phyloP scores from a whole-genome alignment of 352 stramenopile genomes.

The Globisporangium okanoganense region DNA sequence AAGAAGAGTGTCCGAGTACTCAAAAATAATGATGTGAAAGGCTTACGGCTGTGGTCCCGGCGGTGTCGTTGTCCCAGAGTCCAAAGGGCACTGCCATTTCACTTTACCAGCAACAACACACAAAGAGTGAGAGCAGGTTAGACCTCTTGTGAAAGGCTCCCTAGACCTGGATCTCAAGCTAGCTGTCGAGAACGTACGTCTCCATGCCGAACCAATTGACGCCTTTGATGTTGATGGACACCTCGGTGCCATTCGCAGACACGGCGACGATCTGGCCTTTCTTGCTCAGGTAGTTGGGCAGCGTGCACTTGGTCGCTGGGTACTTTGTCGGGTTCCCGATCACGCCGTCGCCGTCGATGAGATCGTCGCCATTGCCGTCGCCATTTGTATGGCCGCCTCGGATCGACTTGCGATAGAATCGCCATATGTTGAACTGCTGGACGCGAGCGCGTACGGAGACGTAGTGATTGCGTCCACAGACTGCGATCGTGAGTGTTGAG shows the following conservation, averaged over 20 bases:
- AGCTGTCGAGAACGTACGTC: conserved; percentile 19
- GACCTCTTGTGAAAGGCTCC: neutral
- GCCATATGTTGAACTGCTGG: conserved; percentile 24
- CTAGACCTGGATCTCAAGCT: neutral
- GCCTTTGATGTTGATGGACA: conserved; percentile 35
- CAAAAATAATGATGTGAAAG: too few relatives aligned
- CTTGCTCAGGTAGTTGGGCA: conserved; percentile 67
- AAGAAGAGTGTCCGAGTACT: too few relatives aligned
- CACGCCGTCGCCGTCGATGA: conserved; percentile 48
- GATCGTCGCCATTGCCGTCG: conserved; percentile 10
- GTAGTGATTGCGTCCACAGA: conserved; percentile 6
- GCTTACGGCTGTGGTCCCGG: conserved; percentile 20
- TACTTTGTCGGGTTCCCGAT: conserved; percentile 58
- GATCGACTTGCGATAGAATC: conserved; percentile 29
- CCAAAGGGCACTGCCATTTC: neutral
- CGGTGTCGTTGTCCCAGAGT: conserved; percentile 4
- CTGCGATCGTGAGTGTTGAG: neutral
- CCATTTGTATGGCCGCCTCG: conserved; percentile 29
- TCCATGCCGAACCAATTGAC: conserved; percentile 46
- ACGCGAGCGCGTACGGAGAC: conserved; percentile 1
- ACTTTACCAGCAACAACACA: neutral
- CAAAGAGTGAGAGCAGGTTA: neutral
- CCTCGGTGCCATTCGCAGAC: conserved; percentile 31
- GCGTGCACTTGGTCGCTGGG: conserved; percentile 43
- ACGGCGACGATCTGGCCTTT: conserved; percentile 43